Base-by-base conservation (phyloP, 306 rosid species). In the Clitoria ternatea region DNA sequence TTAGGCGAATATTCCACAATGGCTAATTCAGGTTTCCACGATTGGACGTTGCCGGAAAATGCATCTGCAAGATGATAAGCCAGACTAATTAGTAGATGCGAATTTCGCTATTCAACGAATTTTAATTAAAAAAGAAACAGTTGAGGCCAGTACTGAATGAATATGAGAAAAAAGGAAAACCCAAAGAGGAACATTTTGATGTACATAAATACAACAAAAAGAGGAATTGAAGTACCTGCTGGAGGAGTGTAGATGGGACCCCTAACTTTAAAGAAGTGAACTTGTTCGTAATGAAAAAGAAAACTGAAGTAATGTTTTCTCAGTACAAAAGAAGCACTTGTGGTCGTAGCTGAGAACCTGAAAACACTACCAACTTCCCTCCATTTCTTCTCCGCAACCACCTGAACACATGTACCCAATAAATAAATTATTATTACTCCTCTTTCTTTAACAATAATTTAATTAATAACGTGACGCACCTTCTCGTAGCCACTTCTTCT, bases 321-420 rank as follows among this genome's bases (percentile, higher is more conserved):
- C 50, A 95, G 64, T 8, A 95, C 97, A 76, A 86, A 95, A 3
- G 99, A 95, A 76, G 99, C 97, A 49, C 99, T 95, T 1, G 97
- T 91, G 15, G 97, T 91, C 0, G 97, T 89, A 2, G 99, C 84
- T 40, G 96, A 85, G 78, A 95, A 95, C 77, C 59, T 91, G 77
- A 95, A 95, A 0, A 86, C 70, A 54, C 63, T 76, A n/a, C 97
- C 96, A 55, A 91, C 96, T 89, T 95, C 97, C 86, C 99, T 95
- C 99, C 99, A 95, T 76, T 91, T 95, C 83, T 95, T 94, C 79
- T 95, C 99, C 20, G 79, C 96, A 48, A 95, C 96, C n/a, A 95
- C 96, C 98, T 90, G 48, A 30, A 23, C 37, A 45, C 49, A 45
- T 47, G 32, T 39, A 20, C 11, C 61, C 49, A 66, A n/a, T n/a